Conservation (phyloP, 2,329 filamentous ascomycete genomes). For the Exserohilum rostratum region DNA sequence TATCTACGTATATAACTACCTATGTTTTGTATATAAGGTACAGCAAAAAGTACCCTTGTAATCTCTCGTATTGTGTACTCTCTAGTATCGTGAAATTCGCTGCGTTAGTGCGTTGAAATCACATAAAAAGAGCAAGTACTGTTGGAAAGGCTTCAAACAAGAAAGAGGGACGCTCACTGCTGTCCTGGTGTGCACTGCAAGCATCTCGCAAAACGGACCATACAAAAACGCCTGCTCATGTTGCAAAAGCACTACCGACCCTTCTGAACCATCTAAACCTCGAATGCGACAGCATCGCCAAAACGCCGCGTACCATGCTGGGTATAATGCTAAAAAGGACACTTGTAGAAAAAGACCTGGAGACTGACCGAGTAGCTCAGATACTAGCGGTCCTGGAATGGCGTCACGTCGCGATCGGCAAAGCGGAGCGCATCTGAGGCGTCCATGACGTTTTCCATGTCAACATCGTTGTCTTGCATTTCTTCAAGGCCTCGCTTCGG, state of each 20-base stretch:
- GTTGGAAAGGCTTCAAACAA: neutral
- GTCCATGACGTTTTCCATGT: constrained; percentile 39
- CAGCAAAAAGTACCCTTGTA: too few relatives aligned
- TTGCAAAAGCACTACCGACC: neutral
- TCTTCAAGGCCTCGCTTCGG: constrained; percentile 40
- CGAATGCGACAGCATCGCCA: neutral
- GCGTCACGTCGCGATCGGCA: constrained; percentile 19
- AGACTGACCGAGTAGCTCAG: neutral
- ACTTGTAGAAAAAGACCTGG: constrained; percentile 1
- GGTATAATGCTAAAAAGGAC: constrained; percentile 27
- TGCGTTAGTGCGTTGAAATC: too few relatives aligned
- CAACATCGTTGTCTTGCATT: constrained; percentile 35
- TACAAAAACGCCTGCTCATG: neutral
- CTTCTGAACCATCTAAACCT: neutral
- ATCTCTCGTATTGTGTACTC: too few relatives aligned
- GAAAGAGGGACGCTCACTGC: neutral
- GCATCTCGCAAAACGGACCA: neutral
- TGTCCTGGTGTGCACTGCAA: neutral
- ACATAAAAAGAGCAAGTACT: too few relatives aligned
- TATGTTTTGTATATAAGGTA: too few relatives aligned
- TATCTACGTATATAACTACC: too few relatives aligned
- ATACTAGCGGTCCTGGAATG: constrained; percentile 13
- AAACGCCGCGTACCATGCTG: constrained; percentile 20
- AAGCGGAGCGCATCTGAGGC: constrained; percentile 42
- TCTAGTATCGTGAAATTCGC: too few relatives aligned